phyloP scores from a whole-genome alignment of 2,329 filamentous ascomycete genomes.

The Hypoxylon sp. region DNA sequence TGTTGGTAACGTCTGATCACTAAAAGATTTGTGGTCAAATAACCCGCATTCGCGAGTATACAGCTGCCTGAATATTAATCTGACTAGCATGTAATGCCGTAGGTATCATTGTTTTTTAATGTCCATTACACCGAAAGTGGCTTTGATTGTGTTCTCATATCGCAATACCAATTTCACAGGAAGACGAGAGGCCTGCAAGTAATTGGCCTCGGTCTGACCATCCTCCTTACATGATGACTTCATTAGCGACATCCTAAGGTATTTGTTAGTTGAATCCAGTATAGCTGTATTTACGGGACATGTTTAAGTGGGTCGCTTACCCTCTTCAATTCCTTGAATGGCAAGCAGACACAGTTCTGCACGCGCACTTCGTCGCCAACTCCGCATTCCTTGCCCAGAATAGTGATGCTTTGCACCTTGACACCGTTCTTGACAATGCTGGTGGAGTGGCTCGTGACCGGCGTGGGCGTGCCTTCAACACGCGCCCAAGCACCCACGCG shows the following conservation, averaged over 20 bases:
- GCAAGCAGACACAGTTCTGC: constrained; percentile 97
- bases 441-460: constrained; percentile 87
- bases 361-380: constrained; percentile 95
- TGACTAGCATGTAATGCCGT: constrained; percentile 25
- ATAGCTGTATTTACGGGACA: background rate
- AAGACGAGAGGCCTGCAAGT: constrained; percentile 33
- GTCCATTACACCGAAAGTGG: constrained; percentile 34
- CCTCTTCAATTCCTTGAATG: constrained; percentile 97
- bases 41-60: constrained; percentile 29
- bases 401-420: constrained; percentile 98
- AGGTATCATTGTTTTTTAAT: constrained; percentile 38
- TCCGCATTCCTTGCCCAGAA: constrained; percentile 93
- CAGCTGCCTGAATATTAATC: constrained; percentile 21
- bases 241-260: constrained; percentile 81
- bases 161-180: constrained; percentile 17
- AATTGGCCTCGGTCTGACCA: constrained; percentile 10
- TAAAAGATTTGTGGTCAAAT: constrained; percentile 2
- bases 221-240: constrained; percentile 85
- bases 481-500: constrained; percentile 97
- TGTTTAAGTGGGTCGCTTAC: constrained; percentile 63
- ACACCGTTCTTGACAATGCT: constrained; percentile 97
- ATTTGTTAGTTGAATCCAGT: constrained; percentile 47
- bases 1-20: background rate
- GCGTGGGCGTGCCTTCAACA: constrained; percentile 93
- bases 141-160: constrained; percentile 7